Percentiles rank a stretch among this genome's conserved stretches.
Conservation (phyloP, 2,329 filamentous ascomycete genomes). For the Pseudogymnoascus sp. region DNA sequence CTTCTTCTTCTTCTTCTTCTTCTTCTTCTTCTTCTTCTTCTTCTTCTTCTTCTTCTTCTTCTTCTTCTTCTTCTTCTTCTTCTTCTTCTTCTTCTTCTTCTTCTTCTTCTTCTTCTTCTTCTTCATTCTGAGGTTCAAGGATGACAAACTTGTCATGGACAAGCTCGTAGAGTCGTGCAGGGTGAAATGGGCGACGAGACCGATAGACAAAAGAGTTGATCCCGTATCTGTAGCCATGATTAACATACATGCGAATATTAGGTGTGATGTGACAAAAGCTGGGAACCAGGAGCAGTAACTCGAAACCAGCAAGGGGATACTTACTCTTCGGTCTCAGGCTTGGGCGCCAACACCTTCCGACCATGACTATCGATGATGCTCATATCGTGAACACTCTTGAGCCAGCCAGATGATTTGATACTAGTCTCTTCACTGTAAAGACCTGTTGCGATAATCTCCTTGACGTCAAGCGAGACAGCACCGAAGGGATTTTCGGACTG, state of each 20-base stretch:
- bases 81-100: slow-evolving; percentile 27
- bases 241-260: background rate
- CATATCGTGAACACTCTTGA: slow-evolving; percentile 63
- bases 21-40: slow-evolving; percentile 28
- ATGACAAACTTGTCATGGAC: slow-evolving; percentile 39
- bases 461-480: slow-evolving; percentile 36
- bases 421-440: slow-evolving; percentile 58
- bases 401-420: slow-evolving; percentile 59
- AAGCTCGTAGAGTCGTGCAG: slow-evolving; percentile 33
- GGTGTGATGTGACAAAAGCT: background rate
- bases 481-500: background rate
- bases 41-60: slow-evolving; percentile 27
- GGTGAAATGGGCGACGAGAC: slow-evolving; percentile 44
- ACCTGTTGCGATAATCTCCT: slow-evolving; percentile 57
- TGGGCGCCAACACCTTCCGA: slow-evolving; percentile 51
- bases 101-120: slow-evolving; percentile 25
- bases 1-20: slow-evolving; percentile 25
- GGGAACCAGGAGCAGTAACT: background rate
- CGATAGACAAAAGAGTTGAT: slow-evolving; percentile 65
- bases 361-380: slow-evolving; percentile 49
- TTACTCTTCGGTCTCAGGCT: slow-evolving; percentile 62
- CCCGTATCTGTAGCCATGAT: slow-evolving; percentile 42
- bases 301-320: slow-evolving; percentile 16
- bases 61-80: slow-evolving; percentile 26
- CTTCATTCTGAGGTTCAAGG: slow-evolving; percentile 29